Evolutionary conservation across 768 basidiomycete species (phyloP), one percentile per base, ranked within the genome.

Genomic region (Exsudoporus frostii): DNA sequence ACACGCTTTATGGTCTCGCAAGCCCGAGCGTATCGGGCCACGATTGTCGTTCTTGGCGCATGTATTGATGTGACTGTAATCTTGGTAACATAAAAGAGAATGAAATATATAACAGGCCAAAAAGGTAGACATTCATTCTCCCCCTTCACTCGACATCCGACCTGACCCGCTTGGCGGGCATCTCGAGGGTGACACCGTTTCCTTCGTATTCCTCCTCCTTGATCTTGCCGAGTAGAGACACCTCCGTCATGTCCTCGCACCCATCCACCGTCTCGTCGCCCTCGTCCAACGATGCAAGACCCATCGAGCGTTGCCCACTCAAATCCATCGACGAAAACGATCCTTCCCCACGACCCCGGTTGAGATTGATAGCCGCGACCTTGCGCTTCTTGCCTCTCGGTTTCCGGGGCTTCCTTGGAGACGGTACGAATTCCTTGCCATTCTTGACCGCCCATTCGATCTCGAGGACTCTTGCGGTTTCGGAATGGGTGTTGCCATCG

Each of bases 391-490:
- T 67, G 53, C 70, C 69, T 58, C 70, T 66, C 14, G 60, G 32
- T 46, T 65, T 79, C 19, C 69, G 63, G 3, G 68, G 53, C 52
- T 74, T 79, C 70, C 68, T 77, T 17, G 78, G 79, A 41, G 77
- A 77, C n/a, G 85, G 82, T 27, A 83, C 73, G 54, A 84, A 86
- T 45, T 77, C 73, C 57, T 70, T 77, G 54, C 78, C 73, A 59
- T 88, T 79, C 71, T 82, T 82, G 66, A 86, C 80, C 2, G 88
- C 78, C 84, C 82, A 88, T 68, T 90, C 87, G 63, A 90, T 84
- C 71, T 90, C 88, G 71, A 90, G 82, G 67, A 90, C 88, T 76
- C 87, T 90, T 10, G 24, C n/a, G n/a, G 8, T 19, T n/a, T n/a
- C 27, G 17, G 10, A 3, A 27, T 17, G 15, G 33, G 15, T 7